These are phyloP conservation scores for Phytophthora megakarya DNA, from an alignment of 352 stramenopile genomes.

Conservation along the genomic window DNA sequence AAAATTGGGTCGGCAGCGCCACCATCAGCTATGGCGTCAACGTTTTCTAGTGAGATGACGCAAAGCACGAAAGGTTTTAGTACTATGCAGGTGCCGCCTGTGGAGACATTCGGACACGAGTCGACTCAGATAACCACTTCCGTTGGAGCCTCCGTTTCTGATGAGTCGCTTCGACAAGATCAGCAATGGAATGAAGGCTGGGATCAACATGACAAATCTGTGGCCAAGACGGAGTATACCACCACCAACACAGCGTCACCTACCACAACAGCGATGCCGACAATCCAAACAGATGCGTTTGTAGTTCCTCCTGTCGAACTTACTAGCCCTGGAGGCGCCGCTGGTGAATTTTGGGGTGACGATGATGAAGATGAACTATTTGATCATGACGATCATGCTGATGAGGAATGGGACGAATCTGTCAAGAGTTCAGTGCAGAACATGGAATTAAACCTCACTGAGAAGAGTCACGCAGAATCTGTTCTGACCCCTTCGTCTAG, in stretches of 20 bases:
- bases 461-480: conserved; percentile 13
- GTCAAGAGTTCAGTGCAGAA: conserved; percentile 21
- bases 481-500: conserved; percentile 1
- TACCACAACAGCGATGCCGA: conserved; percentile 8
- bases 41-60: conserved; percentile 2
- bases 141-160: conserved; percentile 3
- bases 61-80: not conserved
- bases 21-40: conserved; percentile 3
- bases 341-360: conserved; percentile 73
- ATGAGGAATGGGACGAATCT: conserved; percentile 46
- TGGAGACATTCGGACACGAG: conserved; percentile 11
- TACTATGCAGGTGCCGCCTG: not conserved
- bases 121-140: not conserved
- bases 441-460: conserved; percentile 28
- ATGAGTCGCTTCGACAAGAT: conserved; percentile 14
- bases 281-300: conserved; percentile 12
- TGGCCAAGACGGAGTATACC: not conserved
- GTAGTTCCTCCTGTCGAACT: conserved; percentile 32
- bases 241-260: not conserved
- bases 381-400: conserved; percentile 56
- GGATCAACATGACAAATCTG: conserved; percentile 12
- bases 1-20: conserved; percentile 1
- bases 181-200: conserved; percentile 28
- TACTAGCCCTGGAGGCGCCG: conserved; percentile 35
- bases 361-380: conserved; percentile 64